A percentile compares a stretch with the other conserved stretches of the same genome.
These are phyloP conservation scores for Agaricus blazei DNA, from an alignment of 768 basidiomycete genomes.

Conservation along the genomic window DNA sequence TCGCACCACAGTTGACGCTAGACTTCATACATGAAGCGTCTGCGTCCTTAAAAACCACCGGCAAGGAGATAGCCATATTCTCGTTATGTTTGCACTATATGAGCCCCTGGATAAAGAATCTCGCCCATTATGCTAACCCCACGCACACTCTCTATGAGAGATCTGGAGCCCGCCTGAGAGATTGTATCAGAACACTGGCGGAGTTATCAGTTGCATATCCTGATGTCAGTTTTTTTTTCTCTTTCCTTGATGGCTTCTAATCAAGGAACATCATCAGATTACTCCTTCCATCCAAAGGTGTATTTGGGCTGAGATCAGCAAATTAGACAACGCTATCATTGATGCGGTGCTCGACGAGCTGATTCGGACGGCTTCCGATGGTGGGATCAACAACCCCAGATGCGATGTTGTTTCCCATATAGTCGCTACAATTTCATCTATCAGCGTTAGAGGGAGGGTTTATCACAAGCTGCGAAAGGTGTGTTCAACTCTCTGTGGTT, in stretches of 20 bases:
- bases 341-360: conserved; percentile 79
- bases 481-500: conserved; percentile 12
- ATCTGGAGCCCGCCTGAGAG: conserved; percentile 70
- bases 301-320: conserved; percentile 75
- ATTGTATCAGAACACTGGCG: conserved; percentile 75
- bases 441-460: conserved; percentile 73
- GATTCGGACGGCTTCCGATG: conserved; percentile 77
- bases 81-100: conserved; percentile 77
- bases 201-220: conserved; percentile 68
- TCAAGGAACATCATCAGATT: conserved; percentile 36
- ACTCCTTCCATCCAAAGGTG: conserved; percentile 61
- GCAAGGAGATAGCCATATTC: conserved; percentile 43
- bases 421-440: conserved; percentile 68
- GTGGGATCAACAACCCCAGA: conserved; percentile 67
- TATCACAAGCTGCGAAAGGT: conserved; percentile 79
- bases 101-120: conserved; percentile 85
- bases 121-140: conserved; percentile 66
- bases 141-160: conserved; percentile 63
- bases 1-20: conserved; percentile 78
- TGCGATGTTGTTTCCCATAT: conserved; percentile 76
- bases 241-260: neutral
- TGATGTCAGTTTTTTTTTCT: conserved; percentile 43
- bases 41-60: conserved; percentile 54
- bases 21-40: conserved; percentile 89
- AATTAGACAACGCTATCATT: conserved; percentile 58